These are phyloP conservation scores for Pythium angustatum DNA, from an alignment of 352 stramenopile species.

Conservation along the genomic window DNA sequence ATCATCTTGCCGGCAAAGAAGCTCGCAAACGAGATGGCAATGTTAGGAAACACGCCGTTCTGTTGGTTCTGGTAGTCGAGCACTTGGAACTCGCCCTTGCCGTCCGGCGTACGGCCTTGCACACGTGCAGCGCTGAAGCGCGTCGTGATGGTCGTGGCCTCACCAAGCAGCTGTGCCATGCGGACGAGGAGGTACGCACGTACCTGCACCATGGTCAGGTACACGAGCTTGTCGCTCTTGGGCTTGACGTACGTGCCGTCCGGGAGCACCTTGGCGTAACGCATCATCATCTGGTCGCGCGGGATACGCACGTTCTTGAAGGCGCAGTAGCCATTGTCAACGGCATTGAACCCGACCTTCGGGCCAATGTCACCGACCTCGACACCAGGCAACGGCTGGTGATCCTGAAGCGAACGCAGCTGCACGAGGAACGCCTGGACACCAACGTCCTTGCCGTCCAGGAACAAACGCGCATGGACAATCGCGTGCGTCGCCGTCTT, in stretches of 20 bases:
- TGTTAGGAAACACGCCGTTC: constrained; percentile 42
- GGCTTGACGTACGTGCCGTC: constrained; percentile 63
- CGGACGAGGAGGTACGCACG: constrained; percentile 31
- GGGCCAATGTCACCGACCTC: constrained; percentile 91
- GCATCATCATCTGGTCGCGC: constrained; percentile 60
- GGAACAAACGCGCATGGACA: constrained; percentile 85
- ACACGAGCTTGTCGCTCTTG: constrained; percentile 67
- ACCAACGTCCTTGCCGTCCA: constrained; percentile 62
- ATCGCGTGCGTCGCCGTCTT: constrained; percentile 92
- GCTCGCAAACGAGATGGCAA: constrained; percentile 48
- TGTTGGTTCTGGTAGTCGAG: constrained; percentile 67
- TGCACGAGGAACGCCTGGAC: constrained; percentile 95
- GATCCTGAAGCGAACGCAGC: constrained; percentile 78
- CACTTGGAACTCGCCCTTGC: constrained; percentile 56
- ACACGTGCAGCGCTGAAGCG: constrained; percentile 53
- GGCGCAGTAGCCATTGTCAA: constrained; percentile 91
- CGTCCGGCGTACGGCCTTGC: constrained; percentile 39
- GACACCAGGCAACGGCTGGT: constrained; percentile 83
- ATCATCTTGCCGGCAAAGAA: constrained; percentile 37
- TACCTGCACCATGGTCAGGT: constrained; percentile 56
- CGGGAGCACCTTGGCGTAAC: constrained; percentile 45
- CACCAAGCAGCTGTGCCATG: constrained; percentile 18
- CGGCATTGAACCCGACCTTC: constrained; percentile 90
- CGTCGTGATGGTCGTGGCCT: constrained; percentile 46
- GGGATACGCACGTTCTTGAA: constrained; percentile 90